Evolutionary conservation across 768 basidiomycete species (phyloP), one percentile per base, ranked within the genome.

Genomic region (Paxillus ammoniavirescens): DNA sequence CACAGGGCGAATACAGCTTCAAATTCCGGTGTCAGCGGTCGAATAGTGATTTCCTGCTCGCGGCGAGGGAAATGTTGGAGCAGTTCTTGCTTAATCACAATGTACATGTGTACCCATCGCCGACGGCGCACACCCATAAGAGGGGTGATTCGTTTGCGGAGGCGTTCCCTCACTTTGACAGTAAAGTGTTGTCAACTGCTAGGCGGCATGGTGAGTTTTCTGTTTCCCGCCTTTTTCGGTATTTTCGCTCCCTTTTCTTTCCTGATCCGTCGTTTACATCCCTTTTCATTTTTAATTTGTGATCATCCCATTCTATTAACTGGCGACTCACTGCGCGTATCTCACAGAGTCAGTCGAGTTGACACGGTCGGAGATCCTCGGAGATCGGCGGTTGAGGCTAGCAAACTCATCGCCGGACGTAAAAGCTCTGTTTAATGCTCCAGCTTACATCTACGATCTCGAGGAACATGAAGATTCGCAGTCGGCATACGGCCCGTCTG

Each of bases 101-200:
- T 56, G 82, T 96, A 26, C 84, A 90, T 60, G 81, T 87, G 53
- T 91, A 91, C 70, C 87, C 90, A 21, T 86, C 89, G 26, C 81
- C 86, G 14, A 86, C 86, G 8, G 81, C 84, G n/a, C 84, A 88
- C 52, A 82, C 82, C 2, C 91, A 91, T 68, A 93, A 87, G 71
- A 80, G 93, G 43, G 89, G 88, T 7, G 95, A 98, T 65, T 93
- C 93, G 1, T 95, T 96, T 65, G 88, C 93, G 33, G 93, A 96
- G 66, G 91, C 94, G 2, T 95, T 96, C 79, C 91, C 93, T 23
- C 93, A 96, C 70, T 96, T 97, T 69, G 93, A 97, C 67, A 93
- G 91, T 74, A 97, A 94, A 71, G 84, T 97, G 2, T 77, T 97
- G 45, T 87, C 93, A 14, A 87, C 89, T 18, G 82, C 87, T 8